phyloP scores from a whole-genome alignment of 495 filamentous ascomycete genomes.

The Aspergillus bertholletiae region DNA sequence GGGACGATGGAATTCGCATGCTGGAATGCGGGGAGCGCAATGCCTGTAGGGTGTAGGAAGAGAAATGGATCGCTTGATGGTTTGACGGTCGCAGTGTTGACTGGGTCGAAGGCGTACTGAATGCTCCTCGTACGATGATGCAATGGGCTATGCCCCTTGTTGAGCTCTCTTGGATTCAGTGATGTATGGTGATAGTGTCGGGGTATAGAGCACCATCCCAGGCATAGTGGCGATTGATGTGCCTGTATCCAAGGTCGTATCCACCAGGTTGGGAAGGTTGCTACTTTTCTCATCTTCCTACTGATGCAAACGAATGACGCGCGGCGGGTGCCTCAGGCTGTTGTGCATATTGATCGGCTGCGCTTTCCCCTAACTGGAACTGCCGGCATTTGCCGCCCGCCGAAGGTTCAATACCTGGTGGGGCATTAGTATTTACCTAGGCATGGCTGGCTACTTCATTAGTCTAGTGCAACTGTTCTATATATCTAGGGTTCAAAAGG shows the following conservation, averaged over 20 bases:
- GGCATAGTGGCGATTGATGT: not conserved
- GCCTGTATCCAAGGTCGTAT: not conserved
- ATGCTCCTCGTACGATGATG: not conserved
- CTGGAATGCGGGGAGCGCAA: not conserved
- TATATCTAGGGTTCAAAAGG: no score
- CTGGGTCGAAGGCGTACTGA: not conserved
- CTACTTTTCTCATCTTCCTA: not conserved
- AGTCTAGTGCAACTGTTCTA: no score
- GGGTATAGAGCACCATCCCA: not conserved
- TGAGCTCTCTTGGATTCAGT: not conserved
- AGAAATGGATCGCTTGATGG: not conserved
- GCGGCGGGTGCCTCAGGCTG: not conserved
- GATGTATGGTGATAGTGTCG: not conserved
- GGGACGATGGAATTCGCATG: constrained; percentile 6
- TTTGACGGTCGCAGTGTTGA: not conserved
- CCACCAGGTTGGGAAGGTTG: not conserved
- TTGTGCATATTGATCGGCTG: not conserved
- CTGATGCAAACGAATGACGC: not conserved
- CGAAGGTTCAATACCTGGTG: no score
- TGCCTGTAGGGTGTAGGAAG: not conserved
- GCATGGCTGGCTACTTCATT: no score
- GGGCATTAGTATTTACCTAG: no score
- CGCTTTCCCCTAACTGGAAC: not conserved
- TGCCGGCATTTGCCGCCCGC: not conserved
- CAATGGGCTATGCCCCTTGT: not conserved